These are phyloP conservation scores for Sanghuangporus weigelae DNA, from an alignment of 1,284 basidiomycete genomes.

Conservation along the genomic window DNA sequence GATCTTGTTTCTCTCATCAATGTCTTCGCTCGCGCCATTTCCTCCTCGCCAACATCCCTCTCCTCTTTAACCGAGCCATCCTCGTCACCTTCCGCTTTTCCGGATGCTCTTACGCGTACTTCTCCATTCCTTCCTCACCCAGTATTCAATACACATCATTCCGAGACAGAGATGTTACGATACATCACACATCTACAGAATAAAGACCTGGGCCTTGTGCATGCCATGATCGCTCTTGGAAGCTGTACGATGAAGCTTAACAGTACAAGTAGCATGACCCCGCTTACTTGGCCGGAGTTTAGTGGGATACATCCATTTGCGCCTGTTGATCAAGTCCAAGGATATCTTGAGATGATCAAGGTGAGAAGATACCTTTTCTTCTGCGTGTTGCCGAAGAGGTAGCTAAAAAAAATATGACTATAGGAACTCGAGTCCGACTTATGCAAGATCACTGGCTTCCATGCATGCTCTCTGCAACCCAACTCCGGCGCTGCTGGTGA, in stretches of 20 bases:
- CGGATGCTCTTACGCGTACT: conserved; percentile 59
- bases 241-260: conserved; percentile 98
- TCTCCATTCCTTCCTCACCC: conserved; percentile 80
- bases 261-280: conserved; percentile 95
- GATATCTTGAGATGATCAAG: conserved; percentile 82
- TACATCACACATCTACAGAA: conserved; percentile 92
- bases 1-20: conserved; percentile 80
- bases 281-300: conserved; percentile 93
- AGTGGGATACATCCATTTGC: conserved; percentile 89
- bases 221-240: conserved; percentile 96
- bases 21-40: conserved; percentile 67
- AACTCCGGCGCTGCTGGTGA: conserved; percentile 98
- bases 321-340: conserved; percentile 85
- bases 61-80: conserved; percentile 35
- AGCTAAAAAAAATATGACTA: conserved; percentile 28
- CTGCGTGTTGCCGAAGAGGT: conserved; percentile 14
- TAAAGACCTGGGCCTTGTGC: conserved; percentile 93
- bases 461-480: conserved; percentile 91
- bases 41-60: conserved; percentile 34
- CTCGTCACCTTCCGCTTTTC: conserved; percentile 42
- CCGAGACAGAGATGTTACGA: conserved; percentile 96
- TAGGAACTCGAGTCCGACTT: conserved; percentile 85
- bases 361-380: conserved; percentile 31
- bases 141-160: conserved; percentile 94
- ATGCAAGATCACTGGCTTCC: conserved; percentile 93